Evolutionary conservation across 1,284 basidiomycete genomes (phyloP), one percentile per base, ranked within the genome.

Genomic region (Neolentinus lepideus): DNA sequence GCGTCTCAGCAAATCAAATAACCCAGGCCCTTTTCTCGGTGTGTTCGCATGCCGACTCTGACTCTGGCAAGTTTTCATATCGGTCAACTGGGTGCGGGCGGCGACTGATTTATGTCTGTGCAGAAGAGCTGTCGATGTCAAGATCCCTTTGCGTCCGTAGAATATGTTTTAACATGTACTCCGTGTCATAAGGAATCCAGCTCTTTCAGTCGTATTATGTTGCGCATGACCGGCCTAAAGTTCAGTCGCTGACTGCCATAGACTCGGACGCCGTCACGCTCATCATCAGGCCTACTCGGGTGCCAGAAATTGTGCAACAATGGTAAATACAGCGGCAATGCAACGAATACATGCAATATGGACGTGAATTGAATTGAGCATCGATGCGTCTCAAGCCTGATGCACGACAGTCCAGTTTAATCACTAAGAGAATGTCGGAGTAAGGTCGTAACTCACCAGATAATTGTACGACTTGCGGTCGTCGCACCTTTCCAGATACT

Each of bases 401-500:
- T n/a, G n/a, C 12, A 12, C 43, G 19, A 46, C n/a, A 19, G 19
- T 6, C 16, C 43, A 25, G 43, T 25, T 16, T n/a, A n/a, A n/a
- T n/a, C 43, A 46, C 43, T 46, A 10, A 46, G 16, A 25, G 19
- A 10, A 21, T 12, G 19, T 26, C 27, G 6, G 16, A 50, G 25
- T 12, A 6, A 50, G 33, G 45, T 29, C 43, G 19, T 29, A 46
- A 60, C 62, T 46, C 57, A 79, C 89, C 69, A 90, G 63, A 69
- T 92, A 91, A 65, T 85, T 89, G 67, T 92, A 92, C 43, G 88
- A 91, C 70, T 83, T 90, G 58, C 86, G 82, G 65, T 92, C 89
- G 45, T 85, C 83, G 64, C 84, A 85, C 19, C 90, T 78, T 61
- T 91, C 88, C 61, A 92, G 68, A 69, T 91, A 92, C 58, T 92